Evolutionary conservation across 257 asterid genomes (phyloP).

Genomic region (Primulina huaijiensis): DNA sequence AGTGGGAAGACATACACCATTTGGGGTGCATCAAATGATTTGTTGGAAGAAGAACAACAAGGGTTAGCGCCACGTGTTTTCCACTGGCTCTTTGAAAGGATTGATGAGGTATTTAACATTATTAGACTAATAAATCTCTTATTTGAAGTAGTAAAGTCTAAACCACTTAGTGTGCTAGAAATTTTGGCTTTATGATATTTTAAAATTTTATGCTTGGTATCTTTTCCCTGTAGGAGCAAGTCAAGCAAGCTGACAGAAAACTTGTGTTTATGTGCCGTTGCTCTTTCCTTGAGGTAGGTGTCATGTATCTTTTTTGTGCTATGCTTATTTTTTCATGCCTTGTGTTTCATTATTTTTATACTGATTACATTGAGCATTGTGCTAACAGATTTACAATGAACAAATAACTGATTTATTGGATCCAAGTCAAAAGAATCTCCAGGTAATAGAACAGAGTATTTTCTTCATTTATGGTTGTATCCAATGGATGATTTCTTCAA

Average conservation of each 20-base stretch:
- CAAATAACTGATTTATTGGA: slow-evolving; percentile 97
- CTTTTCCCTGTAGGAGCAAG: slow-evolving; percentile 71
- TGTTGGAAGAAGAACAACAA: slow-evolving; percentile 76
- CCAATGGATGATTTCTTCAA: slow-evolving; percentile 12
- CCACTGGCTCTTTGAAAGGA: slow-evolving; percentile 67
- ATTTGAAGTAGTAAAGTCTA: not conserved
- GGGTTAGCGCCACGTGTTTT: slow-evolving; percentile 98
- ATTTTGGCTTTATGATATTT: slow-evolving; percentile 12
- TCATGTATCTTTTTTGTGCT: slow-evolving; percentile 21
- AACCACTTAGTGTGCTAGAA: slow-evolving; percentile 1
- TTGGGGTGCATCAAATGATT: slow-evolving; percentile 93
- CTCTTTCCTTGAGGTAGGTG: slow-evolving; percentile 91
- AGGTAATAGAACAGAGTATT: slow-evolving; percentile 45
- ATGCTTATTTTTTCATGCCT: not conserved
- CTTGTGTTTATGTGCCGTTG: slow-evolving; percentile 88
- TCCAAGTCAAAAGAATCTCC: slow-evolving; percentile 89
- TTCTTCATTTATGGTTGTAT: slow-evolving; percentile 8
- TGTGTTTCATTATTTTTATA: slow-evolving; percentile 10
- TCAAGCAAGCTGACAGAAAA: slow-evolving; percentile 74
- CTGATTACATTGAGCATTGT: slow-evolving; percentile 20
- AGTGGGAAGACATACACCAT: slow-evolving; percentile 97
- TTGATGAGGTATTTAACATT: slow-evolving; percentile 55
- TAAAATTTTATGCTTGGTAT: slow-evolving; percentile 1
- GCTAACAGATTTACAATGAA: slow-evolving; percentile 86
- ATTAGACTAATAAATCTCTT: slow-evolving; percentile 2